Base-by-base conservation (phyloP, 2,329 filamentous ascomycete species). In the Penicillium paneum region DNA sequence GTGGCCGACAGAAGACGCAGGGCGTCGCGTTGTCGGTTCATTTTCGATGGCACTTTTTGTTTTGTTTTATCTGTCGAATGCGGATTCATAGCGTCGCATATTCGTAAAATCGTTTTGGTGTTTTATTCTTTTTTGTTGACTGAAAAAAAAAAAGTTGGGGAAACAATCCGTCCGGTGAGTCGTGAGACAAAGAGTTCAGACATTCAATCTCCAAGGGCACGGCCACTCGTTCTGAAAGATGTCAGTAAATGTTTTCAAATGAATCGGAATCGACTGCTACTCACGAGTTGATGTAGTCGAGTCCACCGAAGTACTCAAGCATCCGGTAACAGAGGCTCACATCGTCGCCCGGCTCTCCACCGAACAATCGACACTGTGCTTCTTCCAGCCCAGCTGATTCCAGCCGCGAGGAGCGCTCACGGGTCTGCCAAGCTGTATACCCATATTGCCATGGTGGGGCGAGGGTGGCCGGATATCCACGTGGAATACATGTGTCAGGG, bases 291-390 rank as follows among this genome's bases (percentile, higher is more conserved):
- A 79, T 75, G 64, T 77, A 80, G 59, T 79, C 76, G 61, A 80
- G 72, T 51, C 74, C 74, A 61, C 69, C 76, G 54, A 79, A 79
- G 52, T 76, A 78, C 60, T 79, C 76, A 56, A 78, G 68, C 78
- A 80, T 80, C 52, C 73, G 73, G 62, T 75, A 75, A 64, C 77
- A 79, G 40, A 80, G 70, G 52, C 60, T 68, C 56, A 72, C 63
- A 56, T 77, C 74, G 55, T 77, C 75, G 31, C 74, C 74, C 15
- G 74, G 72, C 59, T 75, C 74, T 12, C 74, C 76, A 26, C 76
- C 76, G 59, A 77, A 78, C 4, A 78, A 67, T 52, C 76, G 76
- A 62, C 65, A 76, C 57, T 74, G 75, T 51, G 78, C 74, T 35
- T 64, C 68, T 60, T 77, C 71, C 44, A 75, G 52, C 49, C 47